Conservation (phyloP, 202 grass and related monocot genomes). For the Cymbopogon flexuosus region DNA sequence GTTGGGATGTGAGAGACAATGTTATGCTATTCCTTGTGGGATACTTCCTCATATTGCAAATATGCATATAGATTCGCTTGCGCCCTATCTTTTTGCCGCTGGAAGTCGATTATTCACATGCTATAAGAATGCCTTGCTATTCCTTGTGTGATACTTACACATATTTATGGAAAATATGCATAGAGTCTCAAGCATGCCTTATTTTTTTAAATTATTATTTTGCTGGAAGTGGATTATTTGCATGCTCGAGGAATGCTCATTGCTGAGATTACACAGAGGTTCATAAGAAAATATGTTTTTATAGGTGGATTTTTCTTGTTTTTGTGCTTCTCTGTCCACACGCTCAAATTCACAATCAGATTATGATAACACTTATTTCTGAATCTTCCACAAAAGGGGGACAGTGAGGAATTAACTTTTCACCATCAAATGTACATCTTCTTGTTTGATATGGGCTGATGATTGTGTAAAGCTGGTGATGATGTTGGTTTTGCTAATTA, state of each 20-base stretch:
- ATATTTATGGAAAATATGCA: constrained; percentile 1
- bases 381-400: neutral
- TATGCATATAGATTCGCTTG: neutral
- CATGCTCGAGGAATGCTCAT: neutral
- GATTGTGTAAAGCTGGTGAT: constrained; percentile 3
- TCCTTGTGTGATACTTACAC: neutral
- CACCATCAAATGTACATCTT: neutral
- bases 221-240: neutral
- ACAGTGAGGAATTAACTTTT: neutral
- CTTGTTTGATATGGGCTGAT: neutral
- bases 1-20: neutral
- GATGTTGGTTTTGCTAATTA: constrained; percentile 12
- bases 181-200: neutral
- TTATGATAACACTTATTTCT: neutral
- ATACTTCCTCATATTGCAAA: neutral
- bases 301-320: neutral
- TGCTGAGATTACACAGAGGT: neutral
- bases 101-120: neutral
- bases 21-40: neutral
- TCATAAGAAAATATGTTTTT: constrained; percentile 9
- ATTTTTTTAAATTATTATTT: neutral
- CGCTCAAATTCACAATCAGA: neutral
- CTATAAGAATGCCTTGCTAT: neutral
- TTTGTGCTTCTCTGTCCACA: neutral
- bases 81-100: neutral